Base-by-base conservation (phyloP, 768 basidiomycete species). In the Boletus coccyginus region DNA sequence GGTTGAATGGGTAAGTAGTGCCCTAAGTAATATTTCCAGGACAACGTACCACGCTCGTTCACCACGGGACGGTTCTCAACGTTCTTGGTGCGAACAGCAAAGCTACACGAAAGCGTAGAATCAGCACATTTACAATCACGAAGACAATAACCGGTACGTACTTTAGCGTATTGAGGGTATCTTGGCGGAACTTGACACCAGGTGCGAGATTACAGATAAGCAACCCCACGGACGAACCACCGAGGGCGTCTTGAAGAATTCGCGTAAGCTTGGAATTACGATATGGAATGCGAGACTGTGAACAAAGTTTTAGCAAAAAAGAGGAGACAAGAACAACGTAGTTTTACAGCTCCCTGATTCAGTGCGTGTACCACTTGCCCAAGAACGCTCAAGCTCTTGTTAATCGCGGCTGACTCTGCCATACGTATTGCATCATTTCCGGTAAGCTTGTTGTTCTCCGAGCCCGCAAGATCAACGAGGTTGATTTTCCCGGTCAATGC, bases 91-190 rank as follows among this genome's bases (percentile, higher is more conserved):
- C 89, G 81, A 38, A 86, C 84, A 14, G 90, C 91, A 63, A 93
- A 94, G 67, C 90, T 84, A 62, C 11, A 12, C 75, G 41, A 46
- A 46, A n/a, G 17, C 39, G 9, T 19, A 17, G 19, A 46, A 52
- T 53, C 13, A 55, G 35, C 10, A 46, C 33, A 33, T 24, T 21
- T 19, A 3, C 27, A 11, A 24, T 7, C 17, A 11, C 17, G 11
- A 44, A 47, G 19, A 44, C 29, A 52, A 52, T 5, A 12, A 47
- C 36, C 12, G 41, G 21, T 27, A 73, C 79, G 47, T 63, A 91
- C 92, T 94, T 93, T n/a, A 96, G 78, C 5, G 94, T 95, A 69
- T 94, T 93, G 16, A 94, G 76, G 6, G 92, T 93, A 71, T 95
- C 93, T 69, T 90, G 86, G 52, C 90, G 77, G 62, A 92, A 93